Base-by-base conservation (phyloP, 768 basidiomycete species). In the Tylopilus plumbeoviolaceoides region DNA sequence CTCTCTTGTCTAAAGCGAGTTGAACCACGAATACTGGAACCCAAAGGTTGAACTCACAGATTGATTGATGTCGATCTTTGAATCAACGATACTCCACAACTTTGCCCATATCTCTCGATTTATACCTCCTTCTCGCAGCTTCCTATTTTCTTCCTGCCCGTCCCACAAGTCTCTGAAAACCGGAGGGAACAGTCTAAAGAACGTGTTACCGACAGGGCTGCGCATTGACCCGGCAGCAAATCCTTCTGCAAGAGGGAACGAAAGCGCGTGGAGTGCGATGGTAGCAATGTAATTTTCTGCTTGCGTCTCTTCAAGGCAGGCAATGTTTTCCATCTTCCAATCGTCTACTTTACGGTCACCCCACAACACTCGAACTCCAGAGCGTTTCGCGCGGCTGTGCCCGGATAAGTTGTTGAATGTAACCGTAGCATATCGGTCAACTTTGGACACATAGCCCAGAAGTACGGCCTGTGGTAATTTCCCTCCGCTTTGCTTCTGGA, bases 251-350 rank as follows among this genome's bases (percentile, higher is more conserved):
- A 68, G 51, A 15, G 84, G 81, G 60, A 84, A 91, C 11, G 81
- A 83, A 30, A 98, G 71, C 4, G 82, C 78, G 67, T 95, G 91
- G 31, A 98, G 73, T 4, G 92, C 93, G 44, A 95, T 70, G 17
- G 88, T 89, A 5, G 95, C 81, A 46, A 95, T 79, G 64, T 92
- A 99, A 61, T 98, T 85, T 68, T 91, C 90, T 21, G 95, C 94
- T 66, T 98, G 93, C 0, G 64, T 61, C 50, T 82, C 78, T 56
- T 89, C 82, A 41, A 80, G 73, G 62, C 95, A 98, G 14, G 90
- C 94, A 41, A 90, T 74, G 54, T 90, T 82, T 4, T 84, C 80
- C 95, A 98, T 99, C 15, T 66, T 66, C 87, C 88, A 97, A 46
- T 84, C 77, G 49, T 80, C 74, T 51, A 71, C 70, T 57, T 77